These are phyloP conservation scores for Dendrobium chrysotoxum DNA, from an alignment of 106 monocot genomes.

Conservation along the genomic window DNA sequence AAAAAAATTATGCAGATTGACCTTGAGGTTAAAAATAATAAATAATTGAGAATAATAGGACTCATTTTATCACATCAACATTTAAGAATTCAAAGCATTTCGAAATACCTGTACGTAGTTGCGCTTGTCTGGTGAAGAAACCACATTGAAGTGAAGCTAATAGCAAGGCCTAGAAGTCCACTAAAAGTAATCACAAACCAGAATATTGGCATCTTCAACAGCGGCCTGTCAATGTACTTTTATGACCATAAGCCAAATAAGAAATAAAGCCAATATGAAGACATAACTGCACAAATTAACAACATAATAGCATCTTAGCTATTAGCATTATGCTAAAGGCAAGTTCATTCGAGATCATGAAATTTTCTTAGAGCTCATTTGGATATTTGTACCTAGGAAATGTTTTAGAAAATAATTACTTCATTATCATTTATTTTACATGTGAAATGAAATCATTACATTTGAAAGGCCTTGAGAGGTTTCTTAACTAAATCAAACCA, in stretches of 20 bases:
- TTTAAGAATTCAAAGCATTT: slow-evolving; percentile 4
- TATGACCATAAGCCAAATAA: neutral
- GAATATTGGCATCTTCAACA: slow-evolving; percentile 79
- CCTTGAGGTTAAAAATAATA: neutral
- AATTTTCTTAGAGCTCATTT: neutral
- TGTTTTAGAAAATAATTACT: neutral
- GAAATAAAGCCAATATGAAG: neutral
- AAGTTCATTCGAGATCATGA: neutral
- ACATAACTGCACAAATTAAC: neutral
- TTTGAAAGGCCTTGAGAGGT: neutral
- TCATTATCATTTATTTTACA: neutral
- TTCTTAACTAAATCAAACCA: no score
- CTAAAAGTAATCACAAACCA: slow-evolving; percentile 80
- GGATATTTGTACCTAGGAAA: neutral
- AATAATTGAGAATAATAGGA: neutral
- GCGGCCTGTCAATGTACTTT: slow-evolving; percentile 54
- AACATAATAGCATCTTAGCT: neutral
- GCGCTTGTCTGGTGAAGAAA: slow-evolving; percentile 97
- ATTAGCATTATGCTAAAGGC: neutral
- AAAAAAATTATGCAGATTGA: neutral
- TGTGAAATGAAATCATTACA: neutral
- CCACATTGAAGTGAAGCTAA: slow-evolving; percentile 99
- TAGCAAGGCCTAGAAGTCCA: slow-evolving; percentile 87
- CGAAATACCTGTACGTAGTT: slow-evolving; percentile 79
- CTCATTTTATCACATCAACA: neutral